Evolutionary conservation across 768 basidiomycete species (phyloP), one percentile per base, ranked within the genome.

Genomic region (Chlorophyllum brunneum): DNA sequence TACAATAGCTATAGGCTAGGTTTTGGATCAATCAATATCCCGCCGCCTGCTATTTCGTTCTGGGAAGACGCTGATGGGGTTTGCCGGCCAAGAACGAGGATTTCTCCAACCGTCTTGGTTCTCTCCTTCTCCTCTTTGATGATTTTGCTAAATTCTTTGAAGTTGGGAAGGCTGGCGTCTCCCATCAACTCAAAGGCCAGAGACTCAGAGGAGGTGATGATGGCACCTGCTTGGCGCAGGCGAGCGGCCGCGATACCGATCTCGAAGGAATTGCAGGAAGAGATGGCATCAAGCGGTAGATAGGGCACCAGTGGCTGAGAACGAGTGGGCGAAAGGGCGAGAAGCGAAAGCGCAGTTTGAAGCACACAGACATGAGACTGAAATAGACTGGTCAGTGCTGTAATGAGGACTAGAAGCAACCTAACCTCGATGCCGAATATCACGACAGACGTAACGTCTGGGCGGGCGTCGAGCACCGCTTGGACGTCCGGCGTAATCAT

Each of bases 341-440:
- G 65, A 10, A 95, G 76, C 54, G 87, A 84, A 15, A 94, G 70
- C 0, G 85, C 76, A 0, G 92, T 89, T 66, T 95, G 93, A 5
- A 93, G 76, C 7, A 95, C 82, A 61, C 94, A 97, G 55, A 97
- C 82, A 60, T 95, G 94, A 13, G 88, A 80, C 92, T 94, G 26
- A 40, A 51, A 36, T n/a, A 13, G 10, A 57, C n/a, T 27, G 20
- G 49, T 41, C 33, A 43, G 39, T 18, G 34, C 1, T 7, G 27
- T 18, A 24, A 54, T 22, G 5, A n/a, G 16, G 24, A 18, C 26
- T 38, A 38, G 31, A 31, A 46, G 20, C 10, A 15, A 13, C 65
- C 79, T 31, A 57, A 89, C 92, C 78, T 95, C 94, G 45, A 95
- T 93, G 13, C 95, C 95, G 55, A 92, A 83, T 4, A 98, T 64